Base-by-base conservation (phyloP, 306 rosid genomes). In the Ceratonia siliqua region DNA sequence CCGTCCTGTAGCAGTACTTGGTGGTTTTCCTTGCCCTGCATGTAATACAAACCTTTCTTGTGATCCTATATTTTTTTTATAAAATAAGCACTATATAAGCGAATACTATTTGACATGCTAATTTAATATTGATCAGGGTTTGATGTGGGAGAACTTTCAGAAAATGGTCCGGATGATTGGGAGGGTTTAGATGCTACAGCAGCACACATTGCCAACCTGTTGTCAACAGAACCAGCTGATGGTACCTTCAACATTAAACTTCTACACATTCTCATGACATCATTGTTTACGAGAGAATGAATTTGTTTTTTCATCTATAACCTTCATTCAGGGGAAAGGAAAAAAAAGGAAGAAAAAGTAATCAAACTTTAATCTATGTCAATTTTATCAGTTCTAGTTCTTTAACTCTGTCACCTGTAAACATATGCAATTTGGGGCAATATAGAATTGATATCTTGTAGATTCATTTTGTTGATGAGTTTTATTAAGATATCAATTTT, bases 131-230 rank as follows among this genome's bases (percentile, higher is more conserved):
- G 58, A 70, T 64, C 86, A 95, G 99, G 99, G 98, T 95, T 95
- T 82, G 97, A 92, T 79, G 86, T 82, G 78, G 98, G 98, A 70
- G 99, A 95, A 68, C 92, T 95, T 70, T 89, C 99, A 48, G 99
- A 90, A 75, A 90, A 92, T 61, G 90, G 91, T 72, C 96, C 92
- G 53, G 96, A 95, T 84, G 98, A 95, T 79, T 95, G 93, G 98
- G 99, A 95, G 76, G 97, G 97, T 77, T 85, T 95, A 70, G 99
- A 95, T 86, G 90, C 97, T 81, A 89, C 99, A 62, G 98, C 98
- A 52, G 74, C 98, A 67, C 98, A 95, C 85, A 90, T 92, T 75
- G 96, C 88, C 50, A 95, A 92, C 87, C 82, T 95, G 80, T 74
- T 95, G 84, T 92, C 99, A 69, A 85, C 99, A 50, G 99, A 95